phyloP scores from a whole-genome alignment of 2,329 filamentous ascomycete species.

The Beauveria brongniartii region DNA sequence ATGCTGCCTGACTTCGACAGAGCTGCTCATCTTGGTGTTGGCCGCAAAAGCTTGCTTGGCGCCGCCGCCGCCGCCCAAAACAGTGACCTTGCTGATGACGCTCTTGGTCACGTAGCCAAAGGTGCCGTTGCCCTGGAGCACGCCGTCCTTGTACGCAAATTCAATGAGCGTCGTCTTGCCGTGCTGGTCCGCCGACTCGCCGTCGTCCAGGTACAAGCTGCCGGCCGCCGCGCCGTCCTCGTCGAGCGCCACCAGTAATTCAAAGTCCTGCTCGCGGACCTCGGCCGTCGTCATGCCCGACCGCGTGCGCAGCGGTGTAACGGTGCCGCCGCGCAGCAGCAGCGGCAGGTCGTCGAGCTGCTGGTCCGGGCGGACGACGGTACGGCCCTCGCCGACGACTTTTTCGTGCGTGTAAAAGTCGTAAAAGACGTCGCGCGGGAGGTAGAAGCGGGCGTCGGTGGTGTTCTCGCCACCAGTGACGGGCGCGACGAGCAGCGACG shows the following conservation, averaged over 20 bases:
- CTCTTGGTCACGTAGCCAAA: conserved; percentile 42
- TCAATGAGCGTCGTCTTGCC: conserved; percentile 41
- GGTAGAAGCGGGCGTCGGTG: conserved; percentile 34
- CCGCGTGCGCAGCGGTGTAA: conserved; percentile 52
- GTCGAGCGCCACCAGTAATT: conserved; percentile 61
- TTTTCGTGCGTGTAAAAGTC: conserved; percentile 38
- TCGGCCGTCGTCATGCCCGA: conserved; percentile 56
- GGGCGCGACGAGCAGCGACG: conserved; percentile 35
- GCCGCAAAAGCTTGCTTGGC: neutral
- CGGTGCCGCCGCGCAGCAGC: conserved; percentile 56
- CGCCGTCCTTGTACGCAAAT: conserved; percentile 48
- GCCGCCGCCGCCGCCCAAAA: conserved; percentile 29
- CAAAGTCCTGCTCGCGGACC: conserved; percentile 58
- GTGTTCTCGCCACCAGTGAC: conserved; percentile 30
- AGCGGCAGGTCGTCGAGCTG: conserved; percentile 50
- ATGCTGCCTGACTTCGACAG: neutral
- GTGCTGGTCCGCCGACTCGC: conserved; percentile 52
- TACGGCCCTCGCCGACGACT: conserved; percentile 31
- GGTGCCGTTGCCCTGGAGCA: conserved; percentile 38
- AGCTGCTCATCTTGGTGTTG: neutral
- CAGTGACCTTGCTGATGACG: conserved; percentile 36
- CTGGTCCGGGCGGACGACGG: conserved; percentile 28
- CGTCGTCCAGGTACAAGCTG: conserved; percentile 67
- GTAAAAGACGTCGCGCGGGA: conserved; percentile 42
- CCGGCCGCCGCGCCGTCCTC: conserved; percentile 55